Base-by-base conservation (phyloP, 768 basidiomycete species). In the Steccherinum ochraceum region DNA sequence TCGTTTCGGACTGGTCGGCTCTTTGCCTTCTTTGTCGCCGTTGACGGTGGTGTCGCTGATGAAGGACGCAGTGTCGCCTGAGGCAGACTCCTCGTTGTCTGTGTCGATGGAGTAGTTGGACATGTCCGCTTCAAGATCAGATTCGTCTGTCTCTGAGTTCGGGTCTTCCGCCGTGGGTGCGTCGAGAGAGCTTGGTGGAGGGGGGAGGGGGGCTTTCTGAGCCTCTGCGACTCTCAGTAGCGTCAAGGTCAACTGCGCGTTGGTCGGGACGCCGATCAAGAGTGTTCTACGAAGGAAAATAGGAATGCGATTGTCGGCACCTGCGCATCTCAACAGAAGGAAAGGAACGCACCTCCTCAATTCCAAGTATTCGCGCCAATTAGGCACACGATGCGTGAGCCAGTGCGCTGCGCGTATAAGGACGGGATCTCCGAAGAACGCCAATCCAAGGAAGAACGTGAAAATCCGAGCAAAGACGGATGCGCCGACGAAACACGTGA, bases 231-330 rank as follows among this genome's bases (percentile, higher is more conserved):
- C 59, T 3, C 74, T 67, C 3, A 74, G 62, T 18, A 76, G 58
- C 7, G 72, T 70, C 19, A 74, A 53, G 12, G 72, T 59, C 10
- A 76, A 67, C 52, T 76, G 74, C 24, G 70, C 68, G 52, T 76
- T 73, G 40, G 73, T 74, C 7, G 74, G 74, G 0, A 70, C 70
- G 18, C 71, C 71, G 2, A 56, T 56, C 23, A 76, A 62, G 40
- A 75, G 54, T 11, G 72, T 63, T 42, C 67, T 69, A 41, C 11
- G 49, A 18, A 12, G 25, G 19, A 18, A 16, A n/a, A n/a, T n/a
- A n/a, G n/a, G 16, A 35, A 35, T 16, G 30, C 30, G 30, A 35
- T 35, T 16, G 16, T 35, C 30, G 30, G 24, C 7, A 11, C 11
- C 58, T 44, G 12, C 27, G 19, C 30, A 35, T 7, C 30, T 49